phyloP scores from a whole-genome alignment of 352 stramenopile genomes.

The Pythium rhizo-oryzae region DNA sequence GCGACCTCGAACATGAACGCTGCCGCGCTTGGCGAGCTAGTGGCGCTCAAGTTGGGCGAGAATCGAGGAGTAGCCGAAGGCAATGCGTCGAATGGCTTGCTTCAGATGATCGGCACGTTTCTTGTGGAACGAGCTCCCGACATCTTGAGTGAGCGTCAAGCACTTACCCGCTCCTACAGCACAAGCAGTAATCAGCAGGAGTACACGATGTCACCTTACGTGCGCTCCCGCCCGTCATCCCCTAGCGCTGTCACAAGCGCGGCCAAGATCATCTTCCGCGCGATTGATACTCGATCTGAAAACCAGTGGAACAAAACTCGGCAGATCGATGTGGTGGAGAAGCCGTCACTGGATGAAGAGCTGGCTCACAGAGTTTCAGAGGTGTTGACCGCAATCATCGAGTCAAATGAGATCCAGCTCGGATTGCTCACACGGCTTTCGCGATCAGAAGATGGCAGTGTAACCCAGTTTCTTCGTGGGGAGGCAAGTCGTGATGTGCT shows the following conservation, averaged over 20 bases:
- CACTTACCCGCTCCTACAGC: neutral
- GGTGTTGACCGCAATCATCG: conserved; percentile 17
- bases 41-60: conserved; percentile 24
- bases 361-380: neutral
- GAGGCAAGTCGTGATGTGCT: neutral
- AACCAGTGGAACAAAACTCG: neutral
- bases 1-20: conserved; percentile 16
- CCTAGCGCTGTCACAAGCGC: neutral
- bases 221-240: neutral
- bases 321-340: neutral
- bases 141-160: conserved; percentile 15
- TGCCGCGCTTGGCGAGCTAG: conserved; percentile 10
- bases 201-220: neutral
- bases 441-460: neutral
- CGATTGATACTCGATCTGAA: neutral
- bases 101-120: conserved; percentile 20
- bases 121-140: conserved; percentile 30
- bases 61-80: neutral
- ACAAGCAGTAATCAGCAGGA: no score
- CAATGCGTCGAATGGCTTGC: neutral
- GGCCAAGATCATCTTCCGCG: conserved; percentile 1
- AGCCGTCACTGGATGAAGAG: neutral
- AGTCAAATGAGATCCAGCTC: conserved; percentile 11
- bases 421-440: neutral
- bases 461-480: neutral